Conservation (phyloP, 345 rosid species). For the Eucalyptus rudis region DNA sequence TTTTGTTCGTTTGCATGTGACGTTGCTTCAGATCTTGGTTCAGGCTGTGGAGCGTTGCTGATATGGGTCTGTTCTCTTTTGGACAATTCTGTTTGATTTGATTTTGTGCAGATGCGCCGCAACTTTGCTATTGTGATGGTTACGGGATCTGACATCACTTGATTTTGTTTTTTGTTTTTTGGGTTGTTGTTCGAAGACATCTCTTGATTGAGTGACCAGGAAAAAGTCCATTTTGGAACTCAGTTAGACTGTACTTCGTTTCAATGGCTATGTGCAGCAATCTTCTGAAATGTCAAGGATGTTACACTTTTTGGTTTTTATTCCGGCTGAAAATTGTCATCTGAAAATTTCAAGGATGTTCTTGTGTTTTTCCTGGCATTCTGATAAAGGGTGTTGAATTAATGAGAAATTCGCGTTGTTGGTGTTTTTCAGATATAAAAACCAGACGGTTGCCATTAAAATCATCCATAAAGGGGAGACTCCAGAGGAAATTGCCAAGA, state of each 20-base stretch:
- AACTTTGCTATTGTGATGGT: background rate
- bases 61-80: background rate
- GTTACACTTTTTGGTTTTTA: background rate
- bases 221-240: background rate
- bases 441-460: constrained; percentile 90
- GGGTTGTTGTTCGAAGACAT: background rate
- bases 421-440: constrained; percentile 41
- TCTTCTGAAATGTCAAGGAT: background rate
- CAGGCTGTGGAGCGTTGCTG: background rate
- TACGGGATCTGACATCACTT: background rate
- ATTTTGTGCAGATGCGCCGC: background rate
- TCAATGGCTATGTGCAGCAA: background rate
- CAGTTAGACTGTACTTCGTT: background rate
- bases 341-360: background rate
- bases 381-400: background rate
- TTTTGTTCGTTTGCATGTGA: background rate
- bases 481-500: constrained; percentile 78
- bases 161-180: background rate
- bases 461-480: constrained; percentile 72
- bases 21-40: background rate
- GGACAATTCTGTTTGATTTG: background rate
- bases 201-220: background rate
- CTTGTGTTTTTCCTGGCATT: background rate
- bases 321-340: background rate
- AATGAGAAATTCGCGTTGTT: background rate